These are phyloP conservation scores for Fusarium lyarnte DNA, from an alignment of 2,329 filamentous ascomycete genomes.

Conservation along the genomic window DNA sequence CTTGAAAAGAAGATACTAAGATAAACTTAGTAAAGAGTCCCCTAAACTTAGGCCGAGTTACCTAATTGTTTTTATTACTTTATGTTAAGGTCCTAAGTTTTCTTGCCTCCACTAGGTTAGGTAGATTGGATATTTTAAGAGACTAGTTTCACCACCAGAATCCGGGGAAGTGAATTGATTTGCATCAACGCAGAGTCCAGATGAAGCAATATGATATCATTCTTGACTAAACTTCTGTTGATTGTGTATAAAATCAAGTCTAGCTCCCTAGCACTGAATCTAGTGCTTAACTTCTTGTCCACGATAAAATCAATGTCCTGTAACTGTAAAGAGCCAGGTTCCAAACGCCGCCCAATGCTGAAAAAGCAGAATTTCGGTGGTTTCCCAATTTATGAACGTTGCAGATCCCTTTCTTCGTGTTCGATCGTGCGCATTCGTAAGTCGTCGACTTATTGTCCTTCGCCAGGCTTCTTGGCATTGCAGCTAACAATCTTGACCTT, in stretches of 20 bases:
- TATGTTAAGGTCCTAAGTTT: no score
- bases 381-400: constrained; percentile 32
- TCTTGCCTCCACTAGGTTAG: no score
- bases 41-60: no score
- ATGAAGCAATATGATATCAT: constrained; percentile 12
- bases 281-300: not conserved
- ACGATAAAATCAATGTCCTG: constrained; percentile 13
- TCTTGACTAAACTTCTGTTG: not conserved
- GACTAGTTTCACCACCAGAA: constrained; percentile 10
- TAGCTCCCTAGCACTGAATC: not conserved
- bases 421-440: not conserved
- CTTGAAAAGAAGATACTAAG: no score
- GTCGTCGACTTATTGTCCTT: constrained; percentile 42
- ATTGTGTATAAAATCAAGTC: not conserved
- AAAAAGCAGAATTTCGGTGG: constrained; percentile 20
- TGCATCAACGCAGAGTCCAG: not conserved
- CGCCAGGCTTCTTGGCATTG: constrained; percentile 79
- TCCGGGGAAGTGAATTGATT: constrained; percentile 26
- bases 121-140: not conserved
- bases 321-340: constrained; percentile 4
- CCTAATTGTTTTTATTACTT: no score
- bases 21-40: no score
- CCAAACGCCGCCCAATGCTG: constrained; percentile 43
- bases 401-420: not conserved
- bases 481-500: constrained; percentile 99